Conservation (phyloP, 73 alveolate genomes). For the Symbiodinium pilosum region DNA sequence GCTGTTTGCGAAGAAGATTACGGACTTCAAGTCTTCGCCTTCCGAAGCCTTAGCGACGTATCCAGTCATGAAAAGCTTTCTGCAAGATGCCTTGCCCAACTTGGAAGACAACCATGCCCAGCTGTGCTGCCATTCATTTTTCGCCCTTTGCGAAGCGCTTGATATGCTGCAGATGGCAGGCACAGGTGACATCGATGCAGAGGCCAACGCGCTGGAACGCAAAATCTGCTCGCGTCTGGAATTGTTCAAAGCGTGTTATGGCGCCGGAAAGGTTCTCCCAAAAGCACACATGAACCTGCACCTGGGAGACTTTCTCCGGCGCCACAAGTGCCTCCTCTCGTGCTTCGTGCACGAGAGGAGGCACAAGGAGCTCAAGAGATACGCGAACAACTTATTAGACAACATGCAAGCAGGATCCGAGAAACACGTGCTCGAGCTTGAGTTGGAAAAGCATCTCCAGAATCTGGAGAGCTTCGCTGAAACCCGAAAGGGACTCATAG, state of each 20-base stretch:
- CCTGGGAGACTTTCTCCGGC: not conserved
- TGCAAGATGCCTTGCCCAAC: not conserved
- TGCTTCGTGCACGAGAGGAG: conserved; percentile 36
- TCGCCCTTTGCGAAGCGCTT: not conserved
- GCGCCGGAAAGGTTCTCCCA: not conserved
- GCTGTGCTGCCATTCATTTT: not conserved
- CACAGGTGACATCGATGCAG: not conserved
- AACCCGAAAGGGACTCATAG: too few species aligned
- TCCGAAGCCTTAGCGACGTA: not conserved
- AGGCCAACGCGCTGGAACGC: not conserved
- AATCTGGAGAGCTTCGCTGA: not conserved
- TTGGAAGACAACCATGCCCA: not conserved
- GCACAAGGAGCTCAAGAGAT: not conserved
- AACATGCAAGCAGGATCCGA: not conserved
- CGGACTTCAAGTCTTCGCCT: not conserved
- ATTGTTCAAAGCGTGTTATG: not conserved
- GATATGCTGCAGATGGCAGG: not conserved
- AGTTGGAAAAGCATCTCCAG: not conserved
- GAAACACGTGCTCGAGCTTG: not conserved
- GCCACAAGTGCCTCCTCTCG: not conserved
- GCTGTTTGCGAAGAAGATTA: not conserved
- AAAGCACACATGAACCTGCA: not conserved
- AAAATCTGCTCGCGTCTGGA: not conserved
- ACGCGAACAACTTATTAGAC: not conserved
- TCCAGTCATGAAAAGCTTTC: not conserved